Conservation (phyloP, 129 eudicot genomes). For the Escallonia herrerae region DNA sequence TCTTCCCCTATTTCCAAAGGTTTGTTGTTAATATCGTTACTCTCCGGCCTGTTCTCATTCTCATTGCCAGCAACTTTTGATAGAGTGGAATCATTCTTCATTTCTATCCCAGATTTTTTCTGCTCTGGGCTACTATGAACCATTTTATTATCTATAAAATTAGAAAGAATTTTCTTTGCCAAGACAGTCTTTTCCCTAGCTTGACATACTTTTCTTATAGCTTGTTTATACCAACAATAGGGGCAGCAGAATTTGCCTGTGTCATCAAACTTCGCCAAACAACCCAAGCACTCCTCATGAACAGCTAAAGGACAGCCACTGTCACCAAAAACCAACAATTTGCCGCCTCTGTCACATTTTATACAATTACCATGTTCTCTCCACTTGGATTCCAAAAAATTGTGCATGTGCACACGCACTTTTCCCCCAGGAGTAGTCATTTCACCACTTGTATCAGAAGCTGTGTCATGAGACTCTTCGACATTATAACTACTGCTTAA, state of each 20-base stretch:
- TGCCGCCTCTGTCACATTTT: constrained; percentile 45
- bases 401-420: not conserved
- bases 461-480: too few species aligned
- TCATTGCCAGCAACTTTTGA: constrained; percentile 9
- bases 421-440: not conserved
- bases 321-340: constrained; percentile 46
- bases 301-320: constrained; percentile 57
- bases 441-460: too few species aligned
- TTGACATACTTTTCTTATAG: constrained; percentile 15
- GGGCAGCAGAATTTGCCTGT: constrained; percentile 56
- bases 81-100: constrained; percentile 10
- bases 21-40: constrained; percentile 11
- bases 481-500: too few species aligned
- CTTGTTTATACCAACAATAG: constrained; percentile 43
- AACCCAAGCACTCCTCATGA: constrained; percentile 62
- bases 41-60: not conserved
- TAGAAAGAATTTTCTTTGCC: constrained; percentile 38
- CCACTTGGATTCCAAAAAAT: constrained; percentile 36
- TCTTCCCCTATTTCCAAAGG: constrained; percentile 12
- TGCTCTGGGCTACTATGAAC: constrained; percentile 9
- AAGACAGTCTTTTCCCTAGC: constrained; percentile 31
- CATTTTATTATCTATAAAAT: constrained; percentile 31
- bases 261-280: constrained; percentile 34
- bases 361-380: constrained; percentile 36
- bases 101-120: constrained; percentile 5